These are phyloP conservation scores for Hanseniaspora valbyensis DNA, from an alignment of 805 yeast species.

Conservation along the genomic window DNA sequence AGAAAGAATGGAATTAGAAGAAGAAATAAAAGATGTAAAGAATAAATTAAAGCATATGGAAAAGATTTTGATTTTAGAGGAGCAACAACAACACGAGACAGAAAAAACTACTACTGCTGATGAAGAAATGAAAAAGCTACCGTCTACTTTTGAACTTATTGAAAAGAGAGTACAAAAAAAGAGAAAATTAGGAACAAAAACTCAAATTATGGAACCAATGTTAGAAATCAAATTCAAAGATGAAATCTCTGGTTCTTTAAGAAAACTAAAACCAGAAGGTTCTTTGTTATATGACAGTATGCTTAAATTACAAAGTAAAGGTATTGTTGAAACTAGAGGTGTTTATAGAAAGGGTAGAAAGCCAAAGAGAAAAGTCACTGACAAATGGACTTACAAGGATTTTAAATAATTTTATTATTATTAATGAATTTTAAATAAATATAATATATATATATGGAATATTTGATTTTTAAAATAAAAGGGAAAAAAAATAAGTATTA, in stretches of 20 bases:
- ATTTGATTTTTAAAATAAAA: too few relatives aligned
- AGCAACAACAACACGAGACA: conserved; percentile 24
- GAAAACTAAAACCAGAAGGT: conserved; percentile 84
- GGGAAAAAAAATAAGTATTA: too few relatives aligned
- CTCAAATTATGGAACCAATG: conserved; percentile 37
- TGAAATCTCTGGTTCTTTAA: conserved; percentile 74
- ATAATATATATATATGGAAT: too few relatives aligned
- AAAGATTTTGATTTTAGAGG: conserved; percentile 29
- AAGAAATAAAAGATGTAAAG: conserved; percentile 49
- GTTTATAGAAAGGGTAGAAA: conserved; percentile 51
- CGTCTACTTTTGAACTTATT: conserved; percentile 21
- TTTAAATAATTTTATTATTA: too few relatives aligned
- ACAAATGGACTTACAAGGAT: conserved; percentile 90
- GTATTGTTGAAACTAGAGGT: conserved; percentile 75
- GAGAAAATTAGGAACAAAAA: conserved; percentile 36
- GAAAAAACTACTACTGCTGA: conserved; percentile 18
- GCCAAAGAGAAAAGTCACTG: conserved; percentile 66
- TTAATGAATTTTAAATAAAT: too few relatives aligned
- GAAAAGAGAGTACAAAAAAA: conserved; percentile 28
- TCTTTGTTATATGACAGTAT: conserved; percentile 71
- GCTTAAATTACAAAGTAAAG: conserved; percentile 69
- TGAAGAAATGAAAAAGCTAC: conserved; percentile 18
- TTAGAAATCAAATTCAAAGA: conserved; percentile 75
- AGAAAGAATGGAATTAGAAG: conserved; percentile 45
- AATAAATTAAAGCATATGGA: conserved; percentile 49